phyloP scores from a whole-genome alignment of 2,329 filamentous ascomycete genomes.

The Pseudocercospora eumusae region DNA sequence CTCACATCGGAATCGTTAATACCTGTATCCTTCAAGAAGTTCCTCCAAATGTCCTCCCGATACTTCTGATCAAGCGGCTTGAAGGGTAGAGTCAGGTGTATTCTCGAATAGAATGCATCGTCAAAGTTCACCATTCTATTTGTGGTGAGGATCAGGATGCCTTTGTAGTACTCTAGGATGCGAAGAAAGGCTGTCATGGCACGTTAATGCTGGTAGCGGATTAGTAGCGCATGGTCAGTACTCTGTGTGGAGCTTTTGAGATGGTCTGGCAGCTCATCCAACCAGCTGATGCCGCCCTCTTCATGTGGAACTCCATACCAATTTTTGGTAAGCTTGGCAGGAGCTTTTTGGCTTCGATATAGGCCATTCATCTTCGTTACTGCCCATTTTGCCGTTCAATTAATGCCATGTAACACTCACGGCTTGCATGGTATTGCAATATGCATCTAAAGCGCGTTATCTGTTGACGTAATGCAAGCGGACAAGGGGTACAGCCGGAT shows the following conservation, averaged over 20 bases:
- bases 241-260: neutral
- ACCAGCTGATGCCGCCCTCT: constrained; percentile 21
- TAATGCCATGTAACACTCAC: neutral
- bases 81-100: constrained; percentile 38
- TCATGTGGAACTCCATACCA: constrained; percentile 24
- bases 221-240: constrained; percentile 19
- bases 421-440: neutral
- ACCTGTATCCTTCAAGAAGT: constrained; percentile 56
- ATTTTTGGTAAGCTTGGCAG: constrained; percentile 19
- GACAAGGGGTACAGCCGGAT: constrained; percentile 5
- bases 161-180: constrained; percentile 40
- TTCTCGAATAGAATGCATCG: constrained; percentile 40
- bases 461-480: neutral
- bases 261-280: constrained; percentile 19
- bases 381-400: neutral
- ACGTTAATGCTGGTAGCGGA: constrained; percentile 18
- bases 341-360: constrained; percentile 3
- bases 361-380: neutral
- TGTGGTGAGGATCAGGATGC: constrained; percentile 45
- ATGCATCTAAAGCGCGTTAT: neutral
- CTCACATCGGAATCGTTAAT: constrained; percentile 14
- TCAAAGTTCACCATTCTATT: constrained; percentile 44
- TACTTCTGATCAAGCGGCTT: constrained; percentile 19
- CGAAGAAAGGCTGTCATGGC: constrained; percentile 40
- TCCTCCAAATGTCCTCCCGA: constrained; percentile 70